These are phyloP conservation scores for Bretschneidera sinensis DNA, from an alignment of 345 rosid genomes.

Conservation along the genomic window DNA sequence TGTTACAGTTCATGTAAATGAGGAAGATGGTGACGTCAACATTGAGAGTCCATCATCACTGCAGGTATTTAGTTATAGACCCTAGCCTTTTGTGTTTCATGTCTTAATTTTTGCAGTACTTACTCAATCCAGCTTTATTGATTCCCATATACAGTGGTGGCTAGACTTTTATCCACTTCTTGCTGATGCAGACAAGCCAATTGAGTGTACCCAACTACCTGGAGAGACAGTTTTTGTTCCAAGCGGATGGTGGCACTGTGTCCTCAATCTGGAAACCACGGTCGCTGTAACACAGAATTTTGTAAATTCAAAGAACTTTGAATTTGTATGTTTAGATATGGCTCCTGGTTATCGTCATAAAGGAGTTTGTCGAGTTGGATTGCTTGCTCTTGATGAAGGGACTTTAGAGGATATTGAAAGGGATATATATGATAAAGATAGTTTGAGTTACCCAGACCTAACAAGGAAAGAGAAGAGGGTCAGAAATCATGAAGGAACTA, in stretches of 20 bases:
- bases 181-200: slow-evolving; percentile 85
- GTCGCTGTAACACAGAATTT: slow-evolving; percentile 94
- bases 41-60: slow-evolving; percentile 85
- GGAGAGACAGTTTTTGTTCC: slow-evolving; percentile 97
- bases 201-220: slow-evolving; percentile 82
- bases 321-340: slow-evolving; percentile 88
- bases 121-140: slow-evolving; percentile 9
- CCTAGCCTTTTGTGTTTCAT: slow-evolving; percentile 8
- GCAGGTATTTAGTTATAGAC: slow-evolving; percentile 50
- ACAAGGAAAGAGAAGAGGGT: slow-evolving; percentile 80
- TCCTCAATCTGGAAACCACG: slow-evolving; percentile 83
- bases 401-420: slow-evolving; percentile 32
- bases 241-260: slow-evolving; percentile 99
- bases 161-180: slow-evolving; percentile 91
- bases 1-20: slow-evolving; percentile 93
- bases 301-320: slow-evolving; percentile 74
- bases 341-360: slow-evolving; percentile 95
- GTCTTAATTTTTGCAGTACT: slow-evolving; percentile 10
- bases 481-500: slow-evolving; percentile 30
- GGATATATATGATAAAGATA: slow-evolving; percentile 26
- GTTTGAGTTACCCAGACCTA: slow-evolving; percentile 48
- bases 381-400: slow-evolving; percentile 70
- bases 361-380: slow-evolving; percentile 93
- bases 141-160: slow-evolving; percentile 73
- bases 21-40: slow-evolving; percentile 91